Evolutionary conservation across 2,329 filamentous ascomycete species (phyloP).

Genomic region (Diaporthe citrichinensis): DNA sequence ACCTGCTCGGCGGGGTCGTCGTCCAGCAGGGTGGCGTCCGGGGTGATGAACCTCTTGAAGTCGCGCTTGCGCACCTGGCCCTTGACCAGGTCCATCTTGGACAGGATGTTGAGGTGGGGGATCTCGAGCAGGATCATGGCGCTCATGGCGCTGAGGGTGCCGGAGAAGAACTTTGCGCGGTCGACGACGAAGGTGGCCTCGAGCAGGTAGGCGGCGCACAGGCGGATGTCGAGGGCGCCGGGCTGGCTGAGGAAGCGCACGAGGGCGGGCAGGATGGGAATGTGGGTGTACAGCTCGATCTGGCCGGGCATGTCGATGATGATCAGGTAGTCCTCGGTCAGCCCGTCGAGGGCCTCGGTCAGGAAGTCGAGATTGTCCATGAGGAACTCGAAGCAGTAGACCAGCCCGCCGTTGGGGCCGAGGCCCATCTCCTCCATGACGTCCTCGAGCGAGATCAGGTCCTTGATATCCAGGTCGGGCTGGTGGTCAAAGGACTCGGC

Average conservation of each 20-base stretch:
- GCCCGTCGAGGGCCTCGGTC: constrained; percentile 83
- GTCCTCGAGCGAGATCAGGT: constrained; percentile 92
- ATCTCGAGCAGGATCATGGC: constrained; percentile 99
- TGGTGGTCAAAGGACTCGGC: constrained; percentile 93
- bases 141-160: constrained; percentile 96
- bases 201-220: constrained; percentile 94
- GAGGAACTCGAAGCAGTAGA: constrained; percentile 97
- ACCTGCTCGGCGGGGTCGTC: constrained; percentile 76
- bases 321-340: constrained; percentile 96
- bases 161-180: constrained; percentile 96
- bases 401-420: constrained; percentile 91
- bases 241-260: constrained; percentile 84
- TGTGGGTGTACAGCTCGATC: constrained; percentile 98
- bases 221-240: constrained; percentile 87
- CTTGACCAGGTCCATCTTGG: constrained; percentile 98
- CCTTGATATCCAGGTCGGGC: constrained; percentile 95
- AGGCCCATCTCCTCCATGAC: constrained; percentile 96
- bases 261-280: constrained; percentile 89
- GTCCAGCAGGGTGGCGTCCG: constrained; percentile 85
- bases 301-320: constrained; percentile 99
- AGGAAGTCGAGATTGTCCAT: constrained; percentile 95
- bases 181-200: constrained; percentile 97
- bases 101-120: constrained; percentile 95
- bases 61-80: constrained; percentile 90
- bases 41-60: constrained; percentile 89